Evolutionary conservation across 78 protist genomes (phyloP).

Genomic region (Chrysochromulina parva): DNA sequence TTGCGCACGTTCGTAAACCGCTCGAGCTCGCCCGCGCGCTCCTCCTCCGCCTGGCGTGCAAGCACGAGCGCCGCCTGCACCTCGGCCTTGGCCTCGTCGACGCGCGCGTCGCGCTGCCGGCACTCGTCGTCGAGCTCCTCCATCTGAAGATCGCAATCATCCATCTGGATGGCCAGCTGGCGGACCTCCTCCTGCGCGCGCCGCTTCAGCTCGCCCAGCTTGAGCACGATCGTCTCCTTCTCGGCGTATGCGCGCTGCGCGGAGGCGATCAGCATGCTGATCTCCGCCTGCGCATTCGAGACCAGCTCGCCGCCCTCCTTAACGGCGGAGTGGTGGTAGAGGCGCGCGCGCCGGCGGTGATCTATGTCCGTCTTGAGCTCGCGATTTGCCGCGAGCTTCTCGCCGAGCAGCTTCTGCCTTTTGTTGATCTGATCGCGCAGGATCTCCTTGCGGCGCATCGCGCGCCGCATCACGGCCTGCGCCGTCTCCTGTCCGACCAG

Average conservation of each 20-base stretch:
- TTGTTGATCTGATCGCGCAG: background rate
- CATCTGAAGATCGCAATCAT: background rate
- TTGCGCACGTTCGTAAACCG: background rate
- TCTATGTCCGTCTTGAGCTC: background rate
- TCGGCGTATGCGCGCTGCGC: conserved; percentile 23
- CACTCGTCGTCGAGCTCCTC: background rate
- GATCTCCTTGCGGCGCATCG: background rate
- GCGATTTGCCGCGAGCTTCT: background rate
- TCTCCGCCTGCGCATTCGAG: background rate
- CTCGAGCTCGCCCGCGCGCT: background rate
- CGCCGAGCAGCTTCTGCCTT: background rate
- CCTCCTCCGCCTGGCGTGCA: background rate
- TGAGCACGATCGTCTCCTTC: background rate
- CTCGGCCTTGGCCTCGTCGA: background rate
- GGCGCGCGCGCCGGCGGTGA: background rate
- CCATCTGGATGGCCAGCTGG: background rate
- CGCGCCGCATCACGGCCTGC: too few relatives aligned
- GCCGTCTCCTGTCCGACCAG: too few relatives aligned
- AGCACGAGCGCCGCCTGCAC: background rate
- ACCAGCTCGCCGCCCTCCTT: background rate
- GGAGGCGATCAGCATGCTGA: background rate
- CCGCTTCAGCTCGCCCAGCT: background rate
- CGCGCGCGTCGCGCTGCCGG: background rate
- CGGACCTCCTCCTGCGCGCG: background rate
- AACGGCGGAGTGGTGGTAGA: background rate